Conservation (phyloP, 163 green algal genomes). For the Volvox carteri region DNA sequence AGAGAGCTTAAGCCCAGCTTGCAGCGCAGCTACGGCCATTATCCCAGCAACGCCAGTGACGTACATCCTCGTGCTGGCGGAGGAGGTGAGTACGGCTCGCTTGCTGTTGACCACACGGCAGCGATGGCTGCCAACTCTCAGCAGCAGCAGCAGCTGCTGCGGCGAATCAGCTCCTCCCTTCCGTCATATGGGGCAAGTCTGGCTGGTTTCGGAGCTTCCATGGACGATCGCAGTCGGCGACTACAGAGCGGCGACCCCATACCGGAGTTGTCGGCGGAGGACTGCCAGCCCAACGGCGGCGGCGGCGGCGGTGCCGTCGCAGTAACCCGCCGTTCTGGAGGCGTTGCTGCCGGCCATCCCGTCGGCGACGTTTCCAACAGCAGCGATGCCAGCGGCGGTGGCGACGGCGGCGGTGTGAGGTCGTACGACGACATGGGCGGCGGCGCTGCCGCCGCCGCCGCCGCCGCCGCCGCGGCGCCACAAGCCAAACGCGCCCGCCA, state of each 20-base stretch:
- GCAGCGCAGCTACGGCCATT: background rate
- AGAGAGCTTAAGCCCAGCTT: background rate
- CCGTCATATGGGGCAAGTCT: background rate
- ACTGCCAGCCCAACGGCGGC: background rate
- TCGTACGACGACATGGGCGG: background rate
- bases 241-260: background rate
- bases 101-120: background rate
- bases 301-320: background rate
- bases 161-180: background rate
- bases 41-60: background rate
- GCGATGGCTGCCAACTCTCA: background rate
- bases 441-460: background rate
- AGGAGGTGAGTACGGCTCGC: background rate
- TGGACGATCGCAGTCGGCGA: background rate
- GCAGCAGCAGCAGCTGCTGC: background rate
- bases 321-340: background rate
- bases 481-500: background rate
- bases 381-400: background rate
- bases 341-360: background rate
- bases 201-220: background rate
- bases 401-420: background rate
- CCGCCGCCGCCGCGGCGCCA: background rate
- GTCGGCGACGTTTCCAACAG: background rate
- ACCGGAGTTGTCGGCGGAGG: background rate
- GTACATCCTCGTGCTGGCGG: background rate